These are phyloP conservation scores for Hemileia vastatrix DNA, from an alignment of 1,284 basidiomycete species.

Conservation along the genomic window DNA sequence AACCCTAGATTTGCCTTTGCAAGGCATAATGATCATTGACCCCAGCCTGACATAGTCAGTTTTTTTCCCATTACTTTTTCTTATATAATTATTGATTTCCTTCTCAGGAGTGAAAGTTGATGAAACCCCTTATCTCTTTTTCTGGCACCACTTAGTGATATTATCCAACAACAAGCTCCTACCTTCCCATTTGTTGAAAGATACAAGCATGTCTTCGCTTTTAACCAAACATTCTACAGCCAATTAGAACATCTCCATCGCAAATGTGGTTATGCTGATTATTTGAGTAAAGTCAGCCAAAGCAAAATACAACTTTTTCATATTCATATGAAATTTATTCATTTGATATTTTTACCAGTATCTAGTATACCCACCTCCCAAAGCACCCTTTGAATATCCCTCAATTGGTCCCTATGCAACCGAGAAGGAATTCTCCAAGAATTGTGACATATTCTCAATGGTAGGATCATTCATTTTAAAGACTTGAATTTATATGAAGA, in stretches of 20 bases:
- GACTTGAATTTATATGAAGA: not conserved
- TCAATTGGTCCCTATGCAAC: not conserved
- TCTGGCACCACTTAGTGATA: constrained; percentile 2
- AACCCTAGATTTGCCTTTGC: constrained; percentile 1
- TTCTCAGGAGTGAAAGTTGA: too few species aligned
- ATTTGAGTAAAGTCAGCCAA: constrained; percentile 8
- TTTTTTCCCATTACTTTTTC: not conserved
- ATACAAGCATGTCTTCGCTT: constrained; percentile 14
- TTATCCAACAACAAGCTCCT: constrained; percentile 9
- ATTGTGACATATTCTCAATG: constrained; percentile 9
- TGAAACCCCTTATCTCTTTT: not conserved
- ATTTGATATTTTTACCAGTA: not conserved
- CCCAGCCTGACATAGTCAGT: constrained; percentile 10
- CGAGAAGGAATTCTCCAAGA: not conserved
- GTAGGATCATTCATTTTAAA: not conserved
- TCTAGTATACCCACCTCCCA: not conserved
- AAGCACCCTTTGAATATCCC: not conserved
- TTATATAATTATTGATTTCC: too few species aligned
- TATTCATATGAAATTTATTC: not conserved
- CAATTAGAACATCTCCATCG: constrained; percentile 6
- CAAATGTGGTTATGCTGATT: constrained; percentile 21
- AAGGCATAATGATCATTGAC: constrained; percentile 12
- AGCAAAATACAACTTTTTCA: not conserved
- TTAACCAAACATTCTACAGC: constrained; percentile 10
- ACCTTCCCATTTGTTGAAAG: constrained; percentile 13